Conservation (phyloP, 805 yeast genomes). For the Myxozyma geophila region DNA sequence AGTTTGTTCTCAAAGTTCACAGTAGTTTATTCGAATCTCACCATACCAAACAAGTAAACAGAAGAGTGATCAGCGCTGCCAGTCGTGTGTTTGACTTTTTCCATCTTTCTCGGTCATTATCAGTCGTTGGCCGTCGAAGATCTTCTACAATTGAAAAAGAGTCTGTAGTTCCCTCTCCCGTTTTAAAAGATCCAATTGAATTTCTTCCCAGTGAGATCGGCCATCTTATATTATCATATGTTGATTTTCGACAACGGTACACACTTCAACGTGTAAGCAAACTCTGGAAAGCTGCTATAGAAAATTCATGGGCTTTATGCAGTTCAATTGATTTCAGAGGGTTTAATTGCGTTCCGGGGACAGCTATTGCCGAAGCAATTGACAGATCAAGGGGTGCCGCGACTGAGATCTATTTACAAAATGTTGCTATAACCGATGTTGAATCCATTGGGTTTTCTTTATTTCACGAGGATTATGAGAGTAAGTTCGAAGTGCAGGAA, state of each 20-base stretch:
- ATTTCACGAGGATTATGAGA: constrained; percentile 6
- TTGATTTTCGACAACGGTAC: constrained; percentile 11
- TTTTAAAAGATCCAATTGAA: constrained; percentile 4
- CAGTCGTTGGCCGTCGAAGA: background rate
- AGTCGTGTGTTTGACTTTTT: background rate
- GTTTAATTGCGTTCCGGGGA: constrained; percentile 10
- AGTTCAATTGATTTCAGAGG: constrained; percentile 9
- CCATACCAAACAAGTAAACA: background rate
- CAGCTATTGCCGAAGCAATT: constrained; percentile 1
- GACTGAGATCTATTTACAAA: constrained; percentile 4
- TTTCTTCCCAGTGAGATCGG: constrained; percentile 15
- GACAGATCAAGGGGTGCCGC: background rate
- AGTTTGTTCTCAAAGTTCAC: constrained; percentile 12
- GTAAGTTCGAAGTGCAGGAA: background rate
- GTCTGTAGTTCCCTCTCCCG: background rate
- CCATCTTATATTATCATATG: constrained; percentile 1
- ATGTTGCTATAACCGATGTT: constrained; percentile 6
- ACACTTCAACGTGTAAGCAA: constrained; percentile 9
- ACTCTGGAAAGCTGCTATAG: constrained; percentile 4
- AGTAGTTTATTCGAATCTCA: constrained; percentile 1
- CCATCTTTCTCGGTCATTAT: background rate
- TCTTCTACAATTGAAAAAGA: background rate
- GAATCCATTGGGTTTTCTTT: constrained; percentile 1
- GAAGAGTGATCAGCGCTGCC: constrained; percentile 1
- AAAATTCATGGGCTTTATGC: constrained; percentile 5